phyloP scores from a whole-genome alignment of 176 grass and related monocot species.

The Panicum miliaceum region DNA sequence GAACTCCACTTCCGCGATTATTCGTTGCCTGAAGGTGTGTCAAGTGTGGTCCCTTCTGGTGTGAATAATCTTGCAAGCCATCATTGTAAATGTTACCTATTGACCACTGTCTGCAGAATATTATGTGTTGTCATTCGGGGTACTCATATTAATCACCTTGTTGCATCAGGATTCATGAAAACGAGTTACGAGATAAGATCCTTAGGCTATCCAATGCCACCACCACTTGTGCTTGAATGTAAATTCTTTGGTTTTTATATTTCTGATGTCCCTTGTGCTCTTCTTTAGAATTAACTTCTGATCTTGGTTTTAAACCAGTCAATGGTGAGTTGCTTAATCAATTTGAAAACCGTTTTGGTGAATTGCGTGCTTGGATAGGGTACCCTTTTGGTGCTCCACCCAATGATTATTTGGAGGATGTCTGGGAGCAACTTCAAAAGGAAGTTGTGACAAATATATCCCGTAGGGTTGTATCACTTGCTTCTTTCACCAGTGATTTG shows the following conservation, averaged over 20 bases:
- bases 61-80: constrained; percentile 10
- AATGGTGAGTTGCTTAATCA: neutral
- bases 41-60: constrained; percentile 14
- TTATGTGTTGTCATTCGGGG: neutral
- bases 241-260: constrained; percentile 1
- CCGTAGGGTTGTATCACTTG: constrained; percentile 29
- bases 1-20: neutral
- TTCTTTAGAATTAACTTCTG: constrained; percentile 26
- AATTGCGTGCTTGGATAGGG: constrained; percentile 26
- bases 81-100: constrained; percentile 18
- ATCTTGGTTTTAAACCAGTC: constrained; percentile 18
- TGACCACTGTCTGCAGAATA: neutral
- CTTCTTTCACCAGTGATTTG: constrained; percentile 23
- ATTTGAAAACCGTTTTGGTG: constrained; percentile 44
- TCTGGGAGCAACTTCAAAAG: neutral
- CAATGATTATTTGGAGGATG: neutral
- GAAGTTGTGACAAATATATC: constrained; percentile 27
- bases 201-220: constrained; percentile 30
- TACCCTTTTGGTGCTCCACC: neutral
- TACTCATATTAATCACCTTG: constrained; percentile 5
- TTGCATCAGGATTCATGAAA: constrained; percentile 20
- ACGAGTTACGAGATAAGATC: constrained; percentile 1
- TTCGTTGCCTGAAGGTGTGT: constrained; percentile 9
- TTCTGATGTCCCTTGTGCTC: neutral
- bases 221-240: constrained; percentile 40